Conservation (phyloP, 2,329 filamentous ascomycete genomes). For the Tolypocladium endophyticum region DNA sequence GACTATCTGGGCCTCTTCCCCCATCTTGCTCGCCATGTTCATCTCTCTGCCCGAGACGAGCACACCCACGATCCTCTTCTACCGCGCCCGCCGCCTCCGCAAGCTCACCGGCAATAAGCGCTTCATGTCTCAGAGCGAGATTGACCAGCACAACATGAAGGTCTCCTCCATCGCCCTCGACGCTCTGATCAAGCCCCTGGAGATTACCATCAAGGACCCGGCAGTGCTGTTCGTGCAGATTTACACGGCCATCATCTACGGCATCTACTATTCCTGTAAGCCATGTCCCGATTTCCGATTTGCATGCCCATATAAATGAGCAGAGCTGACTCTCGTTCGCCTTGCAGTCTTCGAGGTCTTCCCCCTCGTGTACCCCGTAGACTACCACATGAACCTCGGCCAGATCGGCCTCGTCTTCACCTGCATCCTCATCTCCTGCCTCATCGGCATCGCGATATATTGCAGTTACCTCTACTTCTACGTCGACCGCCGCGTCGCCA, state of each 20-base stretch:
- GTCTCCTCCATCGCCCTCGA: slow-evolving; percentile 36
- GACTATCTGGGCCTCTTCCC: slow-evolving; percentile 50
- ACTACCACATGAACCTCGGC: slow-evolving; percentile 50
- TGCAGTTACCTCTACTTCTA: slow-evolving; percentile 39
- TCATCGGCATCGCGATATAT: slow-evolving; percentile 40
- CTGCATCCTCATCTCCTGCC: slow-evolving; percentile 45
- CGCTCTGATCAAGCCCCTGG: slow-evolving; percentile 49
- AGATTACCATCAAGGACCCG: slow-evolving; percentile 51
- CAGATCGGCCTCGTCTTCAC: slow-evolving; percentile 50
- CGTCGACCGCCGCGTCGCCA: slow-evolving; percentile 37
- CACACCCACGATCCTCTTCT: slow-evolving; percentile 47
- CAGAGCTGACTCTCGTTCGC: background rate
- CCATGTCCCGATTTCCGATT: background rate
- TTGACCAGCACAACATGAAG: slow-evolving; percentile 46
- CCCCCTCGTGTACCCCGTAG: slow-evolving; percentile 48
- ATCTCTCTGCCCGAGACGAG: slow-evolving; percentile 55
- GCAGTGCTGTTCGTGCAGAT: slow-evolving; percentile 51
- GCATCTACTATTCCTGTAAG: slow-evolving; percentile 46
- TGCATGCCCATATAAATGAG: rapidly evolving
- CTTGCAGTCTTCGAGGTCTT: slow-evolving; percentile 51
- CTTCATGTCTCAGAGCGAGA: slow-evolving; percentile 53
- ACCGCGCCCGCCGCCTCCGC: slow-evolving; percentile 50
- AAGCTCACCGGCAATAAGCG: slow-evolving; percentile 44
- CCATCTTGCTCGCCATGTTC: slow-evolving; percentile 50
- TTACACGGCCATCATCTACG: slow-evolving; percentile 52